These are phyloP conservation scores for Nevesoporus exiguus DNA, from an alignment of 768 basidiomycete species.

Conservation along the genomic window DNA sequence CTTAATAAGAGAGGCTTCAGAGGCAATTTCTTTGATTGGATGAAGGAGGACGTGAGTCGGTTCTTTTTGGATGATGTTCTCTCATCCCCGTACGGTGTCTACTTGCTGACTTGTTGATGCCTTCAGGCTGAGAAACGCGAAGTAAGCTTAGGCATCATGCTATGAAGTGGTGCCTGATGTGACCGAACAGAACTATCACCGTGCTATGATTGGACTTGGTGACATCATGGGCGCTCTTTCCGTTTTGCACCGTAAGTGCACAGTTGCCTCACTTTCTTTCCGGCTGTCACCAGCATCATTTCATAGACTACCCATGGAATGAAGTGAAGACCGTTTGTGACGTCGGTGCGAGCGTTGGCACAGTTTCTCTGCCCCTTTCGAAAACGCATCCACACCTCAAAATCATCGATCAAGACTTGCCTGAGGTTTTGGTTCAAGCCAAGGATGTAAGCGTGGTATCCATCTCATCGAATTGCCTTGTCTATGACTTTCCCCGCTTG, in stretches of 20 bases:
- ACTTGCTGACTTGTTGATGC: no score
- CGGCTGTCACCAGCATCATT: background rate
- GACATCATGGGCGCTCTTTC: slow-evolving; percentile 23
- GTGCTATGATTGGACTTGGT: slow-evolving; percentile 22
- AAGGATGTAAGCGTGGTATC: slow-evolving; percentile 11
- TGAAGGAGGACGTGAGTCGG: slow-evolving; percentile 19
- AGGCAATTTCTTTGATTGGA: slow-evolving; percentile 22
- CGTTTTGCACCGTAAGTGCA: slow-evolving; percentile 21
- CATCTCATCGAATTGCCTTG: background rate
- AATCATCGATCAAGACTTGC: slow-evolving; percentile 29
- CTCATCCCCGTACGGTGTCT: no score
- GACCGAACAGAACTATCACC: slow-evolving; percentile 18
- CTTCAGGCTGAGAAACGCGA: slow-evolving; percentile 14
- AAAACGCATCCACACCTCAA: slow-evolving; percentile 27
- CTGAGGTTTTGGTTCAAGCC: slow-evolving; percentile 23
- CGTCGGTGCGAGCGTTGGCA: slow-evolving; percentile 29
- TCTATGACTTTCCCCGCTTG: background rate
- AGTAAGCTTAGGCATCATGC: background rate
- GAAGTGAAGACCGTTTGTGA: slow-evolving; percentile 26
- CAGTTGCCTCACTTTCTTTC: background rate
- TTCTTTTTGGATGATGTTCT: background rate
- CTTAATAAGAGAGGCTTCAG: slow-evolving; percentile 14
- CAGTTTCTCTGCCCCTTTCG: slow-evolving; percentile 26
- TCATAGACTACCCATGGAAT: slow-evolving; percentile 26
- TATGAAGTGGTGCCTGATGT: background rate